These are phyloP conservation scores for Monotropa hypopitys DNA, from an alignment of 179 eudicot genomes.

Conservation along the genomic window DNA sequence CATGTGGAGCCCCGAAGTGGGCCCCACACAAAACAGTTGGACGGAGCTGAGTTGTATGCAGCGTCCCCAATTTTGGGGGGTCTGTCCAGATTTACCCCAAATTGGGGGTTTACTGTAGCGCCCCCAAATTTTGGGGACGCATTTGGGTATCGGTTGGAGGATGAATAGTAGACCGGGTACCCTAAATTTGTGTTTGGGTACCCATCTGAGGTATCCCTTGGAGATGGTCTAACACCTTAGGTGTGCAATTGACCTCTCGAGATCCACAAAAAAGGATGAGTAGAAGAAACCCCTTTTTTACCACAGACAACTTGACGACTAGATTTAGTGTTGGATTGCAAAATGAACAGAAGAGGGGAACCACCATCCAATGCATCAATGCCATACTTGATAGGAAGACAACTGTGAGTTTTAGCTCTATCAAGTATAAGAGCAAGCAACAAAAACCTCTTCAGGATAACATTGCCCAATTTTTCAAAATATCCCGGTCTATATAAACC, in stretches of 20 bases:
- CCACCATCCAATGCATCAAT: constrained; percentile 98
- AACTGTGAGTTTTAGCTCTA: constrained; percentile 60
- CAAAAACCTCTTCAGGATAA: constrained; percentile 77
- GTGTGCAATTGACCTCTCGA: neutral
- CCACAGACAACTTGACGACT: constrained; percentile 71
- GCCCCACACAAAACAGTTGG: no score
- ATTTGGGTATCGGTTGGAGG: no score
- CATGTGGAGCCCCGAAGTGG: no score
- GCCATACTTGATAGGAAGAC: constrained; percentile 77
- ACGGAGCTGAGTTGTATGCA: no score
- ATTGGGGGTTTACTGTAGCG: no score
- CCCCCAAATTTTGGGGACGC: no score
- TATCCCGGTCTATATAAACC: constrained; percentile 92
- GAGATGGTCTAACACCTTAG: neutral
- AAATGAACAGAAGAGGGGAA: constrained; percentile 72
- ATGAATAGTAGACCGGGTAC: no score
- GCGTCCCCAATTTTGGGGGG: no score
- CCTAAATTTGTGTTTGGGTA: no score
- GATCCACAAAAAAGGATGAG: constrained; percentile 1
- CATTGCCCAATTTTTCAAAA: constrained; percentile 61
- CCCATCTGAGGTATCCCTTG: no score
- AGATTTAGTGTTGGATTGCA: constrained; percentile 53
- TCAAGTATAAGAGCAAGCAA: constrained; percentile 83
- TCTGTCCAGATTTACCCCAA: no score
- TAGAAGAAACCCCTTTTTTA: constrained; percentile 14